Evolutionary conservation across 257 asterid genomes (phyloP).

Genomic region (Solanum rostratum): DNA sequence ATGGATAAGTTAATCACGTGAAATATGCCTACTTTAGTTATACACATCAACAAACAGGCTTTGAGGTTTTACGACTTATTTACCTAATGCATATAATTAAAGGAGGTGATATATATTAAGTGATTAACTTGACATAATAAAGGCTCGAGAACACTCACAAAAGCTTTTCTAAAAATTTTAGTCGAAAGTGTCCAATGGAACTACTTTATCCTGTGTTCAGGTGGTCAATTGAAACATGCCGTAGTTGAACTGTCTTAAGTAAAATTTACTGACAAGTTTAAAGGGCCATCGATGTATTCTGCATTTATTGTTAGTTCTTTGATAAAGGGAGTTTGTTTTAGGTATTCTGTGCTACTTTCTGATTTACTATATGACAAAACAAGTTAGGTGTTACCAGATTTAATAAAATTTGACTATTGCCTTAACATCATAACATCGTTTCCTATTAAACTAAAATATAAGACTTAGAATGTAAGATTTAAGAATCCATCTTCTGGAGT

Average conservation of each 20-base stretch:
- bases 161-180: background rate
- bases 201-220: background rate
- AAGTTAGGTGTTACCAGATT: background rate
- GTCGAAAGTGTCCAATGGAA: background rate
- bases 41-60: background rate
- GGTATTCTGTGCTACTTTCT: background rate
- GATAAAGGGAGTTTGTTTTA: background rate
- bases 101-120: background rate
- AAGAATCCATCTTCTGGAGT: background rate
- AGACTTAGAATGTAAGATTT: background rate
- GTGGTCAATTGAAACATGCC: background rate
- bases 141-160: background rate
- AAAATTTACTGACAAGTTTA: background rate
- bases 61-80: background rate
- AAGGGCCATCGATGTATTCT: background rate
- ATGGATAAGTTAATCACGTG: background rate
- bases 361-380: background rate
- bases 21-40: background rate
- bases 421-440: background rate
- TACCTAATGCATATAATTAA: background rate
- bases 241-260: background rate
- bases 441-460: background rate
- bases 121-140: background rate
- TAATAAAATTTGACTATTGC: background rate
- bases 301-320: background rate